Conservation (phyloP, 23 red algal species). For the Chondrus crispus region DNA sequence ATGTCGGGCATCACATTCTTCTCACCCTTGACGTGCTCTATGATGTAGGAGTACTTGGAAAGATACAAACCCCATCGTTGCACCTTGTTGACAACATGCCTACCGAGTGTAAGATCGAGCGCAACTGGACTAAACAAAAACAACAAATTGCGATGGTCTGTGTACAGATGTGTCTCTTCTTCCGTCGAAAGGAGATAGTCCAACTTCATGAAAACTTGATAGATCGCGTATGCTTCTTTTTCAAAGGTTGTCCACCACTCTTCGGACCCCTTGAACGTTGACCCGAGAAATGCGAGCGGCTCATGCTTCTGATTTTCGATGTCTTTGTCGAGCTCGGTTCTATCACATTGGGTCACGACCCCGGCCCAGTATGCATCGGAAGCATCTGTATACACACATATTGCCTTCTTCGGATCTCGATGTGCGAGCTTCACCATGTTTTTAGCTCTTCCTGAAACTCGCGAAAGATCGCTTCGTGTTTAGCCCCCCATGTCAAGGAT, state of each 20-base stretch:
- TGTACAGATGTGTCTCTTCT: not conserved
- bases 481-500: not conserved
- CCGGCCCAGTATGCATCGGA: not conserved
- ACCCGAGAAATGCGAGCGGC: conserved; percentile 7
- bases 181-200: not conserved
- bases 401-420: not conserved
- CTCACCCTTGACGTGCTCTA: not conserved
- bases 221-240: conserved; percentile 36
- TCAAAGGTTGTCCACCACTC: conserved; percentile 7
- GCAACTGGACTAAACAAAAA: conserved; percentile 11
- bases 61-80: conserved; percentile 35
- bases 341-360: not conserved
- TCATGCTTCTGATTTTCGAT: conserved; percentile 4
- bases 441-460: not conserved
- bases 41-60: conserved; percentile 6
- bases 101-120: not conserved
- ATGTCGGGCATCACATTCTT: conserved; percentile 32
- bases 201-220: conserved; percentile 9
- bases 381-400: conserved; percentile 17
- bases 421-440: not conserved
- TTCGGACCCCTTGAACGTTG: not conserved
- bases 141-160: conserved; percentile 16
- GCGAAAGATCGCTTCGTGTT: not conserved
- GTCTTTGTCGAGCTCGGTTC: not conserved
- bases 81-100: conserved; percentile 31